These are phyloP conservation scores for Diaporthe australafricana DNA, from an alignment of 2,329 filamentous ascomycete genomes.

Conservation along the genomic window DNA sequence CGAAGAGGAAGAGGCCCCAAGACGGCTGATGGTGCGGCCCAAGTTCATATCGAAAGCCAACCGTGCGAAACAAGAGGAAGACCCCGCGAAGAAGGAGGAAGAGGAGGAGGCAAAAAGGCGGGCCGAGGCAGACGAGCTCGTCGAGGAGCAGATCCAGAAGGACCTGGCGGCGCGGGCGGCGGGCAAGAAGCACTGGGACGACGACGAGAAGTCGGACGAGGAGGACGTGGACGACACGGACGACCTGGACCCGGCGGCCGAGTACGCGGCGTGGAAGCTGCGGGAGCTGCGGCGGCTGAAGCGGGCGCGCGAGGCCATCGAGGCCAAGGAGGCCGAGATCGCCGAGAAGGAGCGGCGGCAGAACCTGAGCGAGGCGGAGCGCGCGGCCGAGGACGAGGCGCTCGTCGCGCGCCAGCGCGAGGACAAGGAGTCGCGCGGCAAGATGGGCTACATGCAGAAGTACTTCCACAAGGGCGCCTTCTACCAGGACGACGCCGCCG, in stretches of 20 bases:
- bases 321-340: slow-evolving; percentile 83
- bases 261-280: slow-evolving; percentile 93
- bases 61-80: slow-evolving; percentile 50
- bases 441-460: slow-evolving; percentile 92
- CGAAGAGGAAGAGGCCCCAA: slow-evolving; percentile 68
- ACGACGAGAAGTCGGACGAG: slow-evolving; percentile 69
- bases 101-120: slow-evolving; percentile 71
- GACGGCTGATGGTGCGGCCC: slow-evolving; percentile 69
- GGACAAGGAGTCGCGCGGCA: slow-evolving; percentile 81
- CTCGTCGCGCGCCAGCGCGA: slow-evolving; percentile 82
- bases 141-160: slow-evolving; percentile 90
- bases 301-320: slow-evolving; percentile 86
- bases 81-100: slow-evolving; percentile 49
- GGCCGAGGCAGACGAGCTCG: slow-evolving; percentile 79
- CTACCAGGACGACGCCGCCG: slow-evolving; percentile 84
- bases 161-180: slow-evolving; percentile 80
- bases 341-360: slow-evolving; percentile 90
- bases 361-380: slow-evolving; percentile 87
- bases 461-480: slow-evolving; percentile 98
- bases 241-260: slow-evolving; percentile 85
- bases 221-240: slow-evolving; percentile 89
- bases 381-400: slow-evolving; percentile 84
- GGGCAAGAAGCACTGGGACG: slow-evolving; percentile 89
- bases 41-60: slow-evolving; percentile 73
- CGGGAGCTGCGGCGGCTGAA: slow-evolving; percentile 91